Evolutionary conservation across 306 rosid species (phyloP).

Genomic region (Macrotyloma uniflorum): DNA sequence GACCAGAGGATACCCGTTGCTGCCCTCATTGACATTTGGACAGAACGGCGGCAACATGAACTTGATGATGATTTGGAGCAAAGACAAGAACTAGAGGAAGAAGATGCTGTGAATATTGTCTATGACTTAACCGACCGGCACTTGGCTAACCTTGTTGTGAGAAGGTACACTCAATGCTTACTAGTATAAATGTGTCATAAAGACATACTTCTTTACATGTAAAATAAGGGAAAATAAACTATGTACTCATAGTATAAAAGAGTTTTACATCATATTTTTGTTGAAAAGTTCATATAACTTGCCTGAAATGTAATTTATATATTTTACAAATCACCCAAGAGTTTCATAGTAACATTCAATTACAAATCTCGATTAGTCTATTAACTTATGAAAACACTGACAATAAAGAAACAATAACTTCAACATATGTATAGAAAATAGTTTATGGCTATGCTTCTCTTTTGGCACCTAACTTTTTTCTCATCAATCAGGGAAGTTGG

Average conservation of each 20-base stretch:
- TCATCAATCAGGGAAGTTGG: slow-evolving; percentile 45
- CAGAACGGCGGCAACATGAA: neutral
- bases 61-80: neutral
- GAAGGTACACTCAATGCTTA: slow-evolving; percentile 48
- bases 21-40: slow-evolving; percentile 62
- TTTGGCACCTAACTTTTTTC: slow-evolving; percentile 5
- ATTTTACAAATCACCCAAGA: too few relatives aligned
- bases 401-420: neutral
- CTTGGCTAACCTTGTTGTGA: slow-evolving; percentile 46
- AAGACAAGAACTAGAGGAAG: neutral
- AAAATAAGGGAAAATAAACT: too few relatives aligned
- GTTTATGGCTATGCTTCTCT: neutral
- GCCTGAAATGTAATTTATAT: too few relatives aligned
- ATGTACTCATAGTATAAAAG: too few relatives aligned
- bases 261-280: too few relatives aligned
- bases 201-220: too few relatives aligned
- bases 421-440: neutral
- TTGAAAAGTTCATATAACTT: too few relatives aligned
- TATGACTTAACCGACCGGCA: slow-evolving; percentile 34
- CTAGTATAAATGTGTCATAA: neutral
- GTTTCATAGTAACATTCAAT: too few relatives aligned
- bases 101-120: slow-evolving; percentile 39
- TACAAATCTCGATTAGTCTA: too few relatives aligned
- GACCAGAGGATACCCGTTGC: slow-evolving; percentile 57
- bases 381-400: neutral